Conservation (phyloP, 164 flowering plant species). For the Warburgia ugandensis region DNA sequence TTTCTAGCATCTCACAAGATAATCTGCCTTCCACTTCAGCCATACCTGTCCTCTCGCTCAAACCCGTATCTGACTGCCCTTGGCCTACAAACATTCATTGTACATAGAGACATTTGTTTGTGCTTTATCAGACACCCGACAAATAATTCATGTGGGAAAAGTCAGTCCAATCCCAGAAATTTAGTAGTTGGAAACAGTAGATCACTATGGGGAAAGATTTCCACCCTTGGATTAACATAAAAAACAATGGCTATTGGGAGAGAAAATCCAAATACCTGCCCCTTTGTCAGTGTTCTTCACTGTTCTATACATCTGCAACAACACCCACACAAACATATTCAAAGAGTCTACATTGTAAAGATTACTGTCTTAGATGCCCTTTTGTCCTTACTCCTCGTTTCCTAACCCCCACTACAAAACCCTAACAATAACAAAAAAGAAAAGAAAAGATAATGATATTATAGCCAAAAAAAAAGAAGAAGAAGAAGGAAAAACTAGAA, state of each 20-base stretch:
- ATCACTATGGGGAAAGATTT: background rate
- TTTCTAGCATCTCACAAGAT: slow-evolving; percentile 20
- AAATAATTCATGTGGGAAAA: slow-evolving; percentile 29
- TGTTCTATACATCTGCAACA: slow-evolving; percentile 72
- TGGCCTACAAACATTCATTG: slow-evolving; percentile 45
- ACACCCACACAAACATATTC: slow-evolving; percentile 9
- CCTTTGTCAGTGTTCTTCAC: slow-evolving; percentile 77
- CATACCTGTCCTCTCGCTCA: slow-evolving; percentile 28
- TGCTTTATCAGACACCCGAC: slow-evolving; percentile 32
- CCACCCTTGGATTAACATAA: background rate
- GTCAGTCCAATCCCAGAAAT: slow-evolving; percentile 14
- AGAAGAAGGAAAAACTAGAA: slow-evolving; percentile 1
- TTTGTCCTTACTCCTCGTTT: slow-evolving; percentile 22
- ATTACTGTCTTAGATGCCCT: slow-evolving; percentile 27
- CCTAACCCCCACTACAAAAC: slow-evolving; percentile 21
- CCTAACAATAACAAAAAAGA: slow-evolving; percentile 8
- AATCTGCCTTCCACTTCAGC: slow-evolving; percentile 27
- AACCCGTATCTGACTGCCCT: slow-evolving; percentile 32
- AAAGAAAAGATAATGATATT: slow-evolving; percentile 1
- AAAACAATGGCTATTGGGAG: slow-evolving; percentile 7
- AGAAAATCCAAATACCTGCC: slow-evolving; percentile 50
- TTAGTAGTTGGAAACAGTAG: slow-evolving; percentile 6
- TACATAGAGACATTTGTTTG: slow-evolving; percentile 21
- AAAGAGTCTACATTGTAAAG: slow-evolving; percentile 18
- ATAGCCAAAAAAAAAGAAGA: background rate